Percentiles rank a stretch among this genome's conserved stretches.
Evolutionary conservation across 768 basidiomycete species (phyloP).

Genomic region (Mycena crocata): DNA sequence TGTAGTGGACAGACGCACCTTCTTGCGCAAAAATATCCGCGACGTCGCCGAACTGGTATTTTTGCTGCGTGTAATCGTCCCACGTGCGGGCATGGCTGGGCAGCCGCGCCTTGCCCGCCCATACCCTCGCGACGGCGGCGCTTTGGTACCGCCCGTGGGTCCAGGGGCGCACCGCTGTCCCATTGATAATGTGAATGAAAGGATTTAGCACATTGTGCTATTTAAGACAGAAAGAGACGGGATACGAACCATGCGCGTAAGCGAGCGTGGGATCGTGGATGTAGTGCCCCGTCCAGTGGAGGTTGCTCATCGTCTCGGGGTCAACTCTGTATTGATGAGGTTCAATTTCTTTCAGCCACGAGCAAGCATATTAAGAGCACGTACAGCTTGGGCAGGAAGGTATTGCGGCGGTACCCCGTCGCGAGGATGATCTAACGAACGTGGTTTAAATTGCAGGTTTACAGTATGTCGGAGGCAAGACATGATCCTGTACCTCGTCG

Average conservation of each 20-base stretch:
- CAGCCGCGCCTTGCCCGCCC: conserved; percentile 29
- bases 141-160: conserved; percentile 29
- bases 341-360: too few species aligned
- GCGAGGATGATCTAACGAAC: conserved; percentile 37
- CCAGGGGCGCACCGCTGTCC: conserved; percentile 17
- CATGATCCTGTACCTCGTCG: conserved; percentile 28
- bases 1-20: background rate
- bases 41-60: conserved; percentile 7
- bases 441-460: too few species aligned
- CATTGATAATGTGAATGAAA: background rate
- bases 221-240: background rate
- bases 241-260: conserved; percentile 27
- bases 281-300: conserved; percentile 42
- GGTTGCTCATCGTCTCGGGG: conserved; percentile 14
- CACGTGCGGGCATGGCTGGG: conserved; percentile 21
- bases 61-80: conserved; percentile 9
- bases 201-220: background rate
- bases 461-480: background rate
- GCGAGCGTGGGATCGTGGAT: conserved; percentile 48
- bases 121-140: conserved; percentile 36
- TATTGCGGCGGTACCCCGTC: conserved; percentile 45
- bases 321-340: too few species aligned
- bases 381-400: conserved; percentile 37
- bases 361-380: background rate
- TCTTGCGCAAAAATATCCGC: conserved; percentile 8